A percentile compares a stretch with the other conserved stretches of the same genome.
Evolutionary conservation across 176 grass and related monocot species (phyloP).

Genomic region (Rhipidocladum racemiflorum): DNA sequence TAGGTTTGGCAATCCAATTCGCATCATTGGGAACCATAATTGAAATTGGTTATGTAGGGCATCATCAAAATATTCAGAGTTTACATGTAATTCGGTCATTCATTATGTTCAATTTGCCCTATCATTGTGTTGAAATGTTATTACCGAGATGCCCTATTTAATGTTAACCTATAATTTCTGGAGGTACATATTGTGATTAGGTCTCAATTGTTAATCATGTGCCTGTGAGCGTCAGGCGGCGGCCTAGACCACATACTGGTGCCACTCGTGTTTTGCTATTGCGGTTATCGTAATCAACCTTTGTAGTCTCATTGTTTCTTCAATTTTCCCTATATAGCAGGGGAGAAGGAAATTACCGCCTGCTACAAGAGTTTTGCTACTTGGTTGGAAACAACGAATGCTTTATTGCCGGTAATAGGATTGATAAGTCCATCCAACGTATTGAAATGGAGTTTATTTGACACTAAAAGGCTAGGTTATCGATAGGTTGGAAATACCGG

Average conservation of each 20-base stretch:
- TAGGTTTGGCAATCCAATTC: conserved; percentile 37
- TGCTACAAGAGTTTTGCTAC: background rate
- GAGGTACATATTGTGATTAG: background rate
- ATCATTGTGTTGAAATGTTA: background rate
- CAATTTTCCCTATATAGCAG: background rate
- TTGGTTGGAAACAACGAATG: background rate
- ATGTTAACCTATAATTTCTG: background rate
- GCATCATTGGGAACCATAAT: conserved; percentile 3
- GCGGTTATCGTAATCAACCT: background rate
- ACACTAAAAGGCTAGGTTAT: background rate
- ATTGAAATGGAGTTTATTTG: background rate
- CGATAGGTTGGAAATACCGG: no score
- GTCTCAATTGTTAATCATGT: background rate
- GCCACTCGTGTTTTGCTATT: background rate
- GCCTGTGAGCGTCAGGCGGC: background rate
- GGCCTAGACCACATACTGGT: background rate
- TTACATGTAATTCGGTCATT: conserved; percentile 20
- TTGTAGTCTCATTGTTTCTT: background rate
- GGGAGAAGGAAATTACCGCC: background rate
- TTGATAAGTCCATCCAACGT: background rate
- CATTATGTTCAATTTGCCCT: background rate
- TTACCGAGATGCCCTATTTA: background rate
- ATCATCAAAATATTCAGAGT: conserved; percentile 16
- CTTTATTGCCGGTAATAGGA: background rate
- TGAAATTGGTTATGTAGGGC: conserved; percentile 10